Evolutionary conservation across 169 alveolate species (phyloP).

Genomic region (Cryptosporidium canis): DNA sequence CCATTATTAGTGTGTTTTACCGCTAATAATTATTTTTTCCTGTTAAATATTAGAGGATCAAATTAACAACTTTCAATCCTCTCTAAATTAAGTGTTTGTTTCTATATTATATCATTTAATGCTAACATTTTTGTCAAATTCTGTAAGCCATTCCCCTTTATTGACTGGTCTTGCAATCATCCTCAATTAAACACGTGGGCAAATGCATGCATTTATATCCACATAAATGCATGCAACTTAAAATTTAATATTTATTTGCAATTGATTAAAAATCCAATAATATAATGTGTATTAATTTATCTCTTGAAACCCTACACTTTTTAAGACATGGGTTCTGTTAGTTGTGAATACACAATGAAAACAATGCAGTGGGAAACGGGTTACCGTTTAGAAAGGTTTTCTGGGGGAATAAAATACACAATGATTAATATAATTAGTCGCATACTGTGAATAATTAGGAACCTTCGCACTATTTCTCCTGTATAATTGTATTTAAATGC

Average conservation of each 20-base stretch:
- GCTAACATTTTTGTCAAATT: too few relatives aligned
- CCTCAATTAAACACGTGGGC: background rate
- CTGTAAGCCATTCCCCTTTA: too few relatives aligned
- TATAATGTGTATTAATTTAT: background rate
- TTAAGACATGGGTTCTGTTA: too few relatives aligned
- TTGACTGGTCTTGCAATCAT: background rate
- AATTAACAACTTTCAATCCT: background rate
- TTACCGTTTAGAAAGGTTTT: too few relatives aligned
- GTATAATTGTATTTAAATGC: too few relatives aligned
- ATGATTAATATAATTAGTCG: too few relatives aligned
- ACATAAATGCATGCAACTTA: background rate
- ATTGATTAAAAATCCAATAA: background rate
- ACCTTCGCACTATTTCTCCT: too few relatives aligned
- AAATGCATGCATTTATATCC: background rate
- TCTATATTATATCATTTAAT: background rate
- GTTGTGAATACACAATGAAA: too few relatives aligned
- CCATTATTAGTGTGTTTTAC: slow-evolving; percentile 38
- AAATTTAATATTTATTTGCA: background rate
- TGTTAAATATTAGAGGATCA: background rate
- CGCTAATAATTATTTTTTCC: slow-evolving; percentile 31
- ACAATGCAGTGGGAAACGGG: too few relatives aligned
- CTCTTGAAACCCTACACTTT: too few relatives aligned
- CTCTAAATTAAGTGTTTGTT: background rate
- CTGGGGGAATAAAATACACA: too few relatives aligned
- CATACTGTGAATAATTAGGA: too few relatives aligned